These are phyloP conservation scores for Monilinia fructigena DNA, from an alignment of 2,329 filamentous ascomycete genomes.

Conservation along the genomic window DNA sequence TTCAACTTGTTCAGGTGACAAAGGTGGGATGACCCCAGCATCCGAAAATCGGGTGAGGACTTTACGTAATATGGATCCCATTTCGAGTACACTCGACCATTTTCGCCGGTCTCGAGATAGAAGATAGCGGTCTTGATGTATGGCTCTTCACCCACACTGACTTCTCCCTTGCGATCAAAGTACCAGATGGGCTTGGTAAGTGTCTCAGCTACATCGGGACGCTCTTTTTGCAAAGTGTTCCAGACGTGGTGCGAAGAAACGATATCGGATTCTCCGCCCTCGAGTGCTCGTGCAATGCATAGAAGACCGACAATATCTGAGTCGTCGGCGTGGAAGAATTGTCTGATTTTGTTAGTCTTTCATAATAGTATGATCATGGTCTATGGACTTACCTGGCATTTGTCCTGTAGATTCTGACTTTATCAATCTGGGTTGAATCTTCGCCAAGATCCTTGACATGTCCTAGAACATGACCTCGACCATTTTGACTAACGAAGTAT, in stretches of 20 bases:
- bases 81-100: conserved; percentile 73
- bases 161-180: conserved; percentile 88
- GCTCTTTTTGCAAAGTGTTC: conserved; percentile 72
- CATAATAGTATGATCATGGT: not conserved
- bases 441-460: conserved; percentile 85
- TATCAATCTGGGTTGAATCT: conserved; percentile 61
- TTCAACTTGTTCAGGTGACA: conserved; percentile 66
- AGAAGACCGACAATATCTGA: conserved; percentile 79
- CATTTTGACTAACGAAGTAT: conserved; percentile 86
- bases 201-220: conserved; percentile 74
- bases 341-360: conserved; percentile 43
- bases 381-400: conserved; percentile 57
- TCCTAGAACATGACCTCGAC: conserved; percentile 78
- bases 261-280: conserved; percentile 82
- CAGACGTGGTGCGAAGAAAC: conserved; percentile 77
- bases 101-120: conserved; percentile 69
- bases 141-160: conserved; percentile 68
- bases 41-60: conserved; percentile 74
- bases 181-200: conserved; percentile 82
- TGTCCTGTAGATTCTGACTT: conserved; percentile 86
- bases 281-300: conserved; percentile 73
- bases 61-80: conserved; percentile 89
- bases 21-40: conserved; percentile 66
- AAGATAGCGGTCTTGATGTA: conserved; percentile 72
- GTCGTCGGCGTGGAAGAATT: conserved; percentile 86